These are phyloP conservation scores for Fusarium nurragi DNA, from an alignment of 2,329 filamentous ascomycete species.

Conservation along the genomic window DNA sequence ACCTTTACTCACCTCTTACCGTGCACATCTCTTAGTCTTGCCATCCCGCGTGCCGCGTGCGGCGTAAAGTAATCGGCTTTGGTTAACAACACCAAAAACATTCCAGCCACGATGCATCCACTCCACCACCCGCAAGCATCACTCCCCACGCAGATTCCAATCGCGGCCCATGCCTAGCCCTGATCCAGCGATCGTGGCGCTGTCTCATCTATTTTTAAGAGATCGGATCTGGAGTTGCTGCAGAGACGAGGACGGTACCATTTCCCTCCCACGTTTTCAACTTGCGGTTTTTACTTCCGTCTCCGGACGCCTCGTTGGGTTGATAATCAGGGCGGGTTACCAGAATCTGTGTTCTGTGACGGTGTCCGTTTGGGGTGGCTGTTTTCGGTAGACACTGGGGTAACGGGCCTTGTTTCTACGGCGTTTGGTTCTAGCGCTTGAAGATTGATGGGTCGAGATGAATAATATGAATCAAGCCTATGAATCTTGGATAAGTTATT, in stretches of 20 bases:
- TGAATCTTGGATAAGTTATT: background rate
- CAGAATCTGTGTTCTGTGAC: background rate
- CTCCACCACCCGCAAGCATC: constrained; percentile 25
- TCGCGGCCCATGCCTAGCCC: background rate
- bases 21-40: background rate
- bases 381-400: constrained; percentile 9
- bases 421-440: background rate
- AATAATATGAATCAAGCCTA: background rate
- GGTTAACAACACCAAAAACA: constrained; percentile 21
- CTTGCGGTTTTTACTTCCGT: background rate
- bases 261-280: background rate
- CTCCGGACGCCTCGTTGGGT: background rate
- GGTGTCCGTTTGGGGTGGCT: constrained; percentile 11
- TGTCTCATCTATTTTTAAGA: background rate
- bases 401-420: constrained; percentile 3
- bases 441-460: background rate
- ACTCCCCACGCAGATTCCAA: constrained; percentile 10
- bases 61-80: constrained; percentile 17
- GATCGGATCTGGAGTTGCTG: background rate
- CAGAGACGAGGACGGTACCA: background rate
- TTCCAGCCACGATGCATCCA: constrained; percentile 33
- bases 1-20: background rate
- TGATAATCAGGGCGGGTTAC: constrained; percentile 28
- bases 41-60: constrained; percentile 21
- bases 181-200: background rate